Evolutionary conservation across 306 rosid species (phyloP), one percentile per base, ranked within the genome.

Genomic region (Vigna radiata): DNA sequence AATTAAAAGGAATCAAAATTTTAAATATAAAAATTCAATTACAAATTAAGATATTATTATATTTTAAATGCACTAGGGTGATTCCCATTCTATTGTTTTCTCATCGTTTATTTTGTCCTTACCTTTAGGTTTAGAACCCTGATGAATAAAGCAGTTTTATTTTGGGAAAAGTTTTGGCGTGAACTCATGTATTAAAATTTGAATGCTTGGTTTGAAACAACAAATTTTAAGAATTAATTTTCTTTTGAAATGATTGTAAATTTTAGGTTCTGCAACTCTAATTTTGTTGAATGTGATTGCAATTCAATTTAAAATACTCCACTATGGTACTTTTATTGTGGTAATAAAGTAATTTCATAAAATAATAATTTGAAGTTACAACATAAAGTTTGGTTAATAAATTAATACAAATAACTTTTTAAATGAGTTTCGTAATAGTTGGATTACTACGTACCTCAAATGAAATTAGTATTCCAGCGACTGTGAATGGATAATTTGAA

Each of bases 81-180:
- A 2, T 27, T 3, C 4, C 29, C 29, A 27, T 27, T 31, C 4
- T 4, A 31, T 31, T 41, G 7, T 7, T 39, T 9, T 41, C 2
- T 4, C 11, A 27, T 19, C 60, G 27, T 71, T 50, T 77, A 29
- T 75, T 81, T 63, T 81, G 4, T 27, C 29, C 74, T 68, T 33
- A 23, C 4, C 14, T 7, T 37, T 65, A 21, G 21, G 11, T 54
- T 56, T 72, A 43, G n/a, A 65, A 23, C 1, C 63, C 52, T 31
- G 29, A 56, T 77, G n/a, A 74, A 77, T 44, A 72, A 4, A 49
- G 10, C 19, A 7, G 2, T 69, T 29, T 48, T 67, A 50, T 36
- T 46, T 36, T 0, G 44, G 62, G 39, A 53, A 49, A 41, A 6
- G 44, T 15, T 31, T 39, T 56, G 4, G 46, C 15, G 19, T 73